Base-by-base conservation (phyloP, 257 asterid genomes). In the Jacaranda mimosifolia region DNA sequence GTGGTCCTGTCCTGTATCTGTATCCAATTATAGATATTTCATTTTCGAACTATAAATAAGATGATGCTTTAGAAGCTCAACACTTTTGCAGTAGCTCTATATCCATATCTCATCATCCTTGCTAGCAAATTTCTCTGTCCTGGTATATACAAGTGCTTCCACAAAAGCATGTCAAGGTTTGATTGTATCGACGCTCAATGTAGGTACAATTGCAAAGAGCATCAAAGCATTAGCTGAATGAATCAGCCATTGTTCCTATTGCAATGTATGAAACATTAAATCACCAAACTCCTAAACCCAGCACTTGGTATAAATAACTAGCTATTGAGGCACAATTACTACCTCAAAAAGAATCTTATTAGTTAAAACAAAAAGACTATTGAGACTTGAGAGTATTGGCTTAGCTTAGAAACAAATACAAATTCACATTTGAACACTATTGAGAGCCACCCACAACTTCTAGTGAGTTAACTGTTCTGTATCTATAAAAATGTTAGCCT, bases 401-500 rank as follows among this genome's bases (percentile, higher is more conserved):
- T 42, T 9, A 26, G 9, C 46, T 42, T 42, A 4, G 46, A 42
- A 4, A 42, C 46, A 42, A 42, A 42, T 42, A 9, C 46, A 42
- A 42, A 3, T 42, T 42, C 32, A 26, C 1, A 26, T 26, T 26
- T 26, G 32, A 26, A 26, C 32, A 26, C 2, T 26, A 26, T 26
- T n/a, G n/a, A n/a, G n/a, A n/a, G n/a, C n/a, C n/a, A 26, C 32
- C 32, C 38, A 67, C 12, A 17, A 55, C 57, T 79, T 80, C 74
- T 5, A 73, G 83, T 40, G 36, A 19, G 59, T 52, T 9, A 10
- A 10, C 51, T 49, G 5, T 72, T 35, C 68, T 51, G 63, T 56
- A 67, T 49, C 70, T 58, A 73, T 67, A 65, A 71, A 56, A 51
- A 64, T 26, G 86, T 83, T 76, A 83, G 84, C 36, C 76, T 79